Evolutionary conservation across 768 basidiomycete genomes (phyloP).

Genomic region (Termitomyces sp.): DNA sequence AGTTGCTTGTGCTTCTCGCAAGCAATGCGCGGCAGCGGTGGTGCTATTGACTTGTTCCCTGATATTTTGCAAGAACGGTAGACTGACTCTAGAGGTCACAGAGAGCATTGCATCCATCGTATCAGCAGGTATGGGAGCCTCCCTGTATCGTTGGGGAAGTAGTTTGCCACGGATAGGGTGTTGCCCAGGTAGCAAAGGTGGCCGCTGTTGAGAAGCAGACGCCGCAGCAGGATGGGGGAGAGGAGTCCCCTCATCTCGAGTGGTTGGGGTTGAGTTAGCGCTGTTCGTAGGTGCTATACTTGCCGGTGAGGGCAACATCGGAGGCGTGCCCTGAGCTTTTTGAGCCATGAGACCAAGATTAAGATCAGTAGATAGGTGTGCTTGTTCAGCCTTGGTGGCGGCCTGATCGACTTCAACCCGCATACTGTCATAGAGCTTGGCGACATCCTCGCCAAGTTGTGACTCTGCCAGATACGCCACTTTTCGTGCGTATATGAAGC

Average conservation of each 20-base stretch:
- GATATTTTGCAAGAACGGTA: conserved; percentile 37
- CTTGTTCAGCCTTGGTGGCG: conserved; percentile 36
- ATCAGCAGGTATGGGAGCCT: conserved; percentile 38
- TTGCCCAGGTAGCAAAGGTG: conserved; percentile 27
- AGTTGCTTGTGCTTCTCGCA: conserved; percentile 46
- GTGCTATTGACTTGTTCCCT: conserved; percentile 40
- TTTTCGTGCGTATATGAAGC: conserved; percentile 55
- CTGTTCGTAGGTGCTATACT: conserved; percentile 66
- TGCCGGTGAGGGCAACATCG: conserved; percentile 79
- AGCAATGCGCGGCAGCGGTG: conserved; percentile 41
- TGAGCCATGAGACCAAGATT: conserved; percentile 27
- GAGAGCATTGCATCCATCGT: conserved; percentile 41
- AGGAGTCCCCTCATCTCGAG: conserved; percentile 55
- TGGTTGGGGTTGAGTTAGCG: conserved; percentile 75
- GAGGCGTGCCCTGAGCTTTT: conserved; percentile 50
- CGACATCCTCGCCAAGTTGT: conserved; percentile 37
- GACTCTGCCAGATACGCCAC: conserved; percentile 30
- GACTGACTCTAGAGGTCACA: conserved; percentile 42
- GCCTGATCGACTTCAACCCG: conserved; percentile 38
- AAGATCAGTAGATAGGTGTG: conserved; percentile 22
- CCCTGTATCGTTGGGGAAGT: conserved; percentile 35
- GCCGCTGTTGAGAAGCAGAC: conserved; percentile 29
- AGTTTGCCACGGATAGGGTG: conserved; percentile 34
- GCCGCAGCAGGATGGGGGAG: conserved; percentile 30
- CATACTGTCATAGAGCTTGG: conserved; percentile 31